phyloP scores from a whole-genome alignment of 495 filamentous ascomycete species.

The Chaetomium tenue region DNA sequence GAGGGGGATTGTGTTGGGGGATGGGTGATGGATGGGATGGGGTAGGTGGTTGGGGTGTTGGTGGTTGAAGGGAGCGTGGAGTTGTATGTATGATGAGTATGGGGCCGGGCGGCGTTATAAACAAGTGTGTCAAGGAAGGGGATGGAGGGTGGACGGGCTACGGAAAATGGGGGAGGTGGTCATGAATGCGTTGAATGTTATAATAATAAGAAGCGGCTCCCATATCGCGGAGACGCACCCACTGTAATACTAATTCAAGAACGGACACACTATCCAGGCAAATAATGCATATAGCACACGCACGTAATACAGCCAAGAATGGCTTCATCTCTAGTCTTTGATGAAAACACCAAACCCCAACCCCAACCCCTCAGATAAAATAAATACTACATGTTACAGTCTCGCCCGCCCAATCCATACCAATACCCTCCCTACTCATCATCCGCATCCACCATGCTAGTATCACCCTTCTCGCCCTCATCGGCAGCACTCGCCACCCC shows the following conservation, averaged over 20 bases:
- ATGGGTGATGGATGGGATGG: not conserved
- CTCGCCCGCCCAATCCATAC: not conserved
- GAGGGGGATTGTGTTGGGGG: conserved; percentile 15
- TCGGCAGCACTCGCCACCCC: conserved; percentile 10
- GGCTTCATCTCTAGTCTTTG: not conserved
- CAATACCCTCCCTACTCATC: conserved; percentile 32
- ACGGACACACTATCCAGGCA: not conserved
- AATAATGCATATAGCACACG: not conserved
- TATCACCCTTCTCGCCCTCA: conserved; percentile 28
- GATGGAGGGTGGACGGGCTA: too few species aligned
- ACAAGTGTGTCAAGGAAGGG: not conserved
- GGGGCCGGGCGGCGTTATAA: not conserved
- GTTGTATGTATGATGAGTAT: not conserved
- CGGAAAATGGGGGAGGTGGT: not conserved
- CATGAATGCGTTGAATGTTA: not conserved
- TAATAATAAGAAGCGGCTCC: not conserved
- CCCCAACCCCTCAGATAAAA: not conserved
- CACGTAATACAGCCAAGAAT: not conserved
- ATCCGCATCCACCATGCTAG: conserved; percentile 43
- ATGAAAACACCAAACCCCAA: not conserved
- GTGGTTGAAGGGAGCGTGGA: conserved; percentile 13
- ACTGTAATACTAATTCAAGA: not conserved
- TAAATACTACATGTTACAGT: conserved; percentile 17
- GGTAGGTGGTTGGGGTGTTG: not conserved
- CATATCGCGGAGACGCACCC: too few species aligned